A percentile compares a stretch with the other conserved stretches of the same genome.
These are phyloP conservation scores for Cercospora canescens DNA, from an alignment of 2,329 filamentous ascomycete species.

Conservation along the genomic window DNA sequence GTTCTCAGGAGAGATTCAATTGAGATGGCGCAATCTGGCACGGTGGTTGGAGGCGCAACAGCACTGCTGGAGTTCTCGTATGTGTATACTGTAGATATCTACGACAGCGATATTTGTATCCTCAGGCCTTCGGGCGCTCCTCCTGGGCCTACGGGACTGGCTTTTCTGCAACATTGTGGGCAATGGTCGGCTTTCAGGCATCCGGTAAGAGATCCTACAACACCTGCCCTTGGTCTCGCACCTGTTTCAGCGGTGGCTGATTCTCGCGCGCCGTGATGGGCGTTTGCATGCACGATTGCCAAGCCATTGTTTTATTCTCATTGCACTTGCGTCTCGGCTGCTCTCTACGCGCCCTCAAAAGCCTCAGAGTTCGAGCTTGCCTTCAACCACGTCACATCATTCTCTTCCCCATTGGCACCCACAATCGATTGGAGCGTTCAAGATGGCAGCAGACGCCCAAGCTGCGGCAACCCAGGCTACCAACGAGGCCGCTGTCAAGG, in stretches of 20 bases:
- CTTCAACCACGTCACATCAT: not conserved
- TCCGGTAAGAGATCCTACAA: too few species aligned
- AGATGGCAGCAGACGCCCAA: not conserved
- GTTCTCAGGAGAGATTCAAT: not conserved
- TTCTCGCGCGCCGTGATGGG: too few species aligned
- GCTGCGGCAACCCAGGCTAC: not conserved
- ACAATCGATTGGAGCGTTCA: not conserved
- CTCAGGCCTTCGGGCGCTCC: not conserved
- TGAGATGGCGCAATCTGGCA: not conserved
- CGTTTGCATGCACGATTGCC: too few species aligned
- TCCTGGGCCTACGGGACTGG: too few species aligned
- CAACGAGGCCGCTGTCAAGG: not conserved
- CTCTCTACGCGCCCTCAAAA: not conserved
- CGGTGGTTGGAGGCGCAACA: not conserved
- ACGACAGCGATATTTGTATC: not conserved
- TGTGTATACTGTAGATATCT: constrained; percentile 1
- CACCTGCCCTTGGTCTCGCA: too few species aligned
- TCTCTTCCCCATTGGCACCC: not conserved
- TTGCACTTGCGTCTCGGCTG: not conserved
- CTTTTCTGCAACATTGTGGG: not conserved
- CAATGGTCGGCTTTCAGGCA: not conserved
- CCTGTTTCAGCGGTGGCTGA: too few species aligned
- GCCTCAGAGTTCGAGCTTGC: too few species aligned
- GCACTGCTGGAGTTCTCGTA: not conserved
- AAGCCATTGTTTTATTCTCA: not conserved